Percentiles rank a stretch among this genome's conserved stretches.
Evolutionary conservation across 2,329 filamentous ascomycete genomes (phyloP).

Genomic region (Colletotrichum cereale): DNA sequence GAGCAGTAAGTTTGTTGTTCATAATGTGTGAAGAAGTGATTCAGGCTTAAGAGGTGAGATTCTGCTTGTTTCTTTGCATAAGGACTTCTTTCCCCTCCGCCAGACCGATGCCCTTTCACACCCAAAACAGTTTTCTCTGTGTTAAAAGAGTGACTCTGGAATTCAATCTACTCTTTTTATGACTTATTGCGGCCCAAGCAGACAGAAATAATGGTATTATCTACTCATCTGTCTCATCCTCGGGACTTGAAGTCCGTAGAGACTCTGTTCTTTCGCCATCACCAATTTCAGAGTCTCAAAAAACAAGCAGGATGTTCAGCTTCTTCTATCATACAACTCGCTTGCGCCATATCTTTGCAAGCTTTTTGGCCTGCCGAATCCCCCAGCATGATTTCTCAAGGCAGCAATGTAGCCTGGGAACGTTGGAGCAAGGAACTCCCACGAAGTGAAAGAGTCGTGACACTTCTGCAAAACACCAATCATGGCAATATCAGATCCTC

Average conservation of each 20-base stretch:
- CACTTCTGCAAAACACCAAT: not conserved
- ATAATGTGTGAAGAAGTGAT: no score
- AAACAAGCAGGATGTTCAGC: slow-evolving; percentile 18
- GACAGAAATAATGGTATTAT: not conserved
- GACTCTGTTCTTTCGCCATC: not conserved
- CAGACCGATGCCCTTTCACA: not conserved
- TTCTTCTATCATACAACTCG: slow-evolving; percentile 19
- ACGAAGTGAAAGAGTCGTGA: not conserved
- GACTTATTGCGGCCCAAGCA: not conserved
- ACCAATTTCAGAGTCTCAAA: not conserved
- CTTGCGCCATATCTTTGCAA: slow-evolving; percentile 14
- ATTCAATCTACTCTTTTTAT: not conserved
- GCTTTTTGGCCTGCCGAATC: not conserved
- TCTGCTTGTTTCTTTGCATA: not conserved
- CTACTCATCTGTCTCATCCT: no score
- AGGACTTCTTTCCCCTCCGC: not conserved
- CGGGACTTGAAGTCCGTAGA: slow-evolving; percentile 7
- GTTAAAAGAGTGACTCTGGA: not conserved
- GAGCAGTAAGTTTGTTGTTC: not conserved
- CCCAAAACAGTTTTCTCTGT: not conserved
- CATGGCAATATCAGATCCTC: not conserved
- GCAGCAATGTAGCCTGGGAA: not conserved
- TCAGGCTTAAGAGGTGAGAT: not conserved
- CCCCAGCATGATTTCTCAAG: not conserved
- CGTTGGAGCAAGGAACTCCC: not conserved